Percentiles rank a stretch among this genome's conserved stretches.
Evolutionary conservation across 2,329 filamentous ascomycete species (phyloP).

Genomic region (Fusarium continuum): DNA sequence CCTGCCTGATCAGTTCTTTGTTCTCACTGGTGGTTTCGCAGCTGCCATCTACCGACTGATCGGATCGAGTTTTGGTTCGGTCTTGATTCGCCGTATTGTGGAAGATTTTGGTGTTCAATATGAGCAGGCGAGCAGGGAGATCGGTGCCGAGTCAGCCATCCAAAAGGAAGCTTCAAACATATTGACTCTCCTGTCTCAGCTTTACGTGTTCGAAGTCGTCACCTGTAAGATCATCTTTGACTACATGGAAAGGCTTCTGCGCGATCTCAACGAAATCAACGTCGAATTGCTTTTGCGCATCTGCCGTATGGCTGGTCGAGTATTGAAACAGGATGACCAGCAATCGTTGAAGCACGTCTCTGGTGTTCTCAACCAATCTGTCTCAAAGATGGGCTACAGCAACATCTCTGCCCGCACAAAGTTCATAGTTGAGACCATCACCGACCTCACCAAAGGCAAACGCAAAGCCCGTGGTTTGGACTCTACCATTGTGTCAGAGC

Average conservation of each 20-base stretch:
- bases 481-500: conserved; percentile 78
- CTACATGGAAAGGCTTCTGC: conserved; percentile 82
- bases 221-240: conserved; percentile 88
- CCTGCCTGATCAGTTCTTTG: conserved; percentile 87
- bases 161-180: conserved; percentile 69
- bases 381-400: conserved; percentile 71
- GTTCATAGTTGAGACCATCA: conserved; percentile 98
- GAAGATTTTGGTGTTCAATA: conserved; percentile 77
- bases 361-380: conserved; percentile 76
- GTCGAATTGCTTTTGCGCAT: conserved; percentile 88
- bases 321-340: conserved; percentile 88
- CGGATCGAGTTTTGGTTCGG: conserved; percentile 88
- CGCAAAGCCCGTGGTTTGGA: conserved; percentile 78
- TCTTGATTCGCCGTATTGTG: conserved; percentile 81
- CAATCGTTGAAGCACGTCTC: conserved; percentile 90
- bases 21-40: conserved; percentile 89
- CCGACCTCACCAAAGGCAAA: conserved; percentile 92
- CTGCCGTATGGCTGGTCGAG: conserved; percentile 81
- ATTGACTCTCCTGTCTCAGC: conserved; percentile 81
- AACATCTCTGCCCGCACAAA: conserved; percentile 87
- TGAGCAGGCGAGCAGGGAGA: conserved; percentile 52
- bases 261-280: conserved; percentile 81
- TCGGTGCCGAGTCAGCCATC: conserved; percentile 52
- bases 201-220: conserved; percentile 93
- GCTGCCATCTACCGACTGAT: conserved; percentile 87